Evolutionary conservation across 2,329 filamentous ascomycete species (phyloP), one percentile per base, ranked within the genome.

Genomic region (Colletotrichum tropicicola): DNA sequence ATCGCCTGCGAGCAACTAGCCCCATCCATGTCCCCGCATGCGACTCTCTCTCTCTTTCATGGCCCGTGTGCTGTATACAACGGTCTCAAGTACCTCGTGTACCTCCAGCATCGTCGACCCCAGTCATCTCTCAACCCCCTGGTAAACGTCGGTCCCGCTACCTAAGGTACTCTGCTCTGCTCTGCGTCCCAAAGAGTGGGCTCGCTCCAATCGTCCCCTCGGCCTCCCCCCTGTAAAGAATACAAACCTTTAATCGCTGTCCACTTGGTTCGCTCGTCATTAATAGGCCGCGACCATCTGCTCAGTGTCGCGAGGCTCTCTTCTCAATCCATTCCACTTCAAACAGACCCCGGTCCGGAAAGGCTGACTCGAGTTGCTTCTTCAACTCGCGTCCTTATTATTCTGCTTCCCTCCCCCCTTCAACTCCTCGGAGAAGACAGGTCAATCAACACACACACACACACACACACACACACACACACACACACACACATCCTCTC

Each of bases 281-380:
- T 64, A 66, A 64, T 64, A 66, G 63, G 59, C 63, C 63, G 45
- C 39, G 63, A 32, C 59, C 63, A 32, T 66, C 63, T 65, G 30
- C 61, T 21, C 35, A 19, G 41, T 32, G 27, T 64, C 52, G 52
- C 59, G 59, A 66, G 63, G 63, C 63, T 64, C 53, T 59, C 54
- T 65, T 57, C 45, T 43, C 59, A 39, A 49, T 35, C 47, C 52
- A 48, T 47, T 51, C 32, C 51, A 66, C 47, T 63, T 65, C 59
- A 73, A 70, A 73, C 69, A 65, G 58, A 69, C 68, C 73, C 64
- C 63, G 64, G 68, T 71, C 69, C 73, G 59, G 66, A 70, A 68
- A 74, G 74, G 73, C 74, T 73, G 67, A 68, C 58, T 66, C 45
- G 43, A 54, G 15, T 56, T 44, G 21, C 25, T 43, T 35, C 13